Percentiles rank a stretch among this genome's conserved stretches.
Evolutionary conservation across 306 rosid genomes (phyloP).

Genomic region (Medicago lupulina): DNA sequence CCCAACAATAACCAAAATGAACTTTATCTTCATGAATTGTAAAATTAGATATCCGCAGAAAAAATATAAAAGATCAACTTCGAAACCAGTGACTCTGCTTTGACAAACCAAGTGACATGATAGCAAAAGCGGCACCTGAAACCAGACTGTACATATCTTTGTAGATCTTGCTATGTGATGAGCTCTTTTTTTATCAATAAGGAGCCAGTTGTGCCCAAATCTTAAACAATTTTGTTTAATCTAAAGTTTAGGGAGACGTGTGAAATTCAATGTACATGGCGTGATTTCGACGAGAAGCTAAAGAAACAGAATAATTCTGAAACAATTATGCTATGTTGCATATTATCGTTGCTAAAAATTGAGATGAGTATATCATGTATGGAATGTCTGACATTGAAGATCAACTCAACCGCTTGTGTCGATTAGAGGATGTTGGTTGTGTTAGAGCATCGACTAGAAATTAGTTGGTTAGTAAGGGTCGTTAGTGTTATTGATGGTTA

Average conservation of each 20-base stretch:
- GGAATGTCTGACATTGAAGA: background rate
- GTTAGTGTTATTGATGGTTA: too few relatives aligned
- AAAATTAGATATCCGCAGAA: constrained; percentile 21
- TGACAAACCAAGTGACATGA: too few relatives aligned
- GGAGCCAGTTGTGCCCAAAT: background rate
- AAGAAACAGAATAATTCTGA: too few relatives aligned
- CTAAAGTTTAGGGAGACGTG: background rate
- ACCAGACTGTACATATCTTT: background rate
- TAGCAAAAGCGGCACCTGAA: too few relatives aligned
- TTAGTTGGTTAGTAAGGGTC: too few relatives aligned
- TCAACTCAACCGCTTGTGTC: background rate
- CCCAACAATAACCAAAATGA: constrained; percentile 11
- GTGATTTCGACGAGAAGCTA: background rate
- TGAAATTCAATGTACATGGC: background rate
- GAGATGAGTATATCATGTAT: constrained; percentile 61
- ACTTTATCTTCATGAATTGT: constrained; percentile 31
- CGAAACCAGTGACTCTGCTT: too few relatives aligned
- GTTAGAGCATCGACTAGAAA: too few relatives aligned
- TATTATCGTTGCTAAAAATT: constrained; percentile 57
- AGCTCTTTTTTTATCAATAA: too few relatives aligned
- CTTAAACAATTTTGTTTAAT: background rate
- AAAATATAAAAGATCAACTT: constrained; percentile 12
- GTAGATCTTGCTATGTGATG: too few relatives aligned
- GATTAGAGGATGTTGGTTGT: too few relatives aligned
- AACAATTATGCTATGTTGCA: constrained; percentile 49